Evolutionary conservation across 352 stramenopile species (phyloP).

Genomic region (Pythium coloratum): DNA sequence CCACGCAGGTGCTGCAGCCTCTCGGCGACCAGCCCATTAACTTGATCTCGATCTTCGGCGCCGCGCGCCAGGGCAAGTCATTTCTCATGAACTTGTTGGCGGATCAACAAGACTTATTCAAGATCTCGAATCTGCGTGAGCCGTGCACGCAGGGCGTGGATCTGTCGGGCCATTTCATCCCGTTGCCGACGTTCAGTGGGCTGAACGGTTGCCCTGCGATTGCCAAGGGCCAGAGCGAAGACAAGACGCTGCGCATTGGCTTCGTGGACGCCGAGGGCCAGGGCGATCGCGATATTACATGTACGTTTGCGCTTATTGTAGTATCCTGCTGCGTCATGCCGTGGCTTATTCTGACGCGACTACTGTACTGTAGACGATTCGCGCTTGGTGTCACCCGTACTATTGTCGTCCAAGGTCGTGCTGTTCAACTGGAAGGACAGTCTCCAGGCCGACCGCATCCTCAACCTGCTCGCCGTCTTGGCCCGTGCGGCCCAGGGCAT

Average conservation of each 20-base stretch:
- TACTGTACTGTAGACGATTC: constrained; percentile 56
- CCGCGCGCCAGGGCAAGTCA: constrained; percentile 80
- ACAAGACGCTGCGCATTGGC: constrained; percentile 58
- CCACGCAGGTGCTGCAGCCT: constrained; percentile 53
- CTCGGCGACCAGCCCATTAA: constrained; percentile 70
- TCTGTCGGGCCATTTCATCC: constrained; percentile 77
- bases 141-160: constrained; percentile 87
- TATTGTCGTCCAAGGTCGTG: constrained; percentile 84
- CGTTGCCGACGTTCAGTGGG: constrained; percentile 63
- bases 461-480: constrained; percentile 81
- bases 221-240: constrained; percentile 14
- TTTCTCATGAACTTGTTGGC: constrained; percentile 90
- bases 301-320: constrained; percentile 26
- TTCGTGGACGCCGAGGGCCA: constrained; percentile 87
- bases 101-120: constrained; percentile 85
- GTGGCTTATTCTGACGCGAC: too few species aligned
- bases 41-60: constrained; percentile 86
- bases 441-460: constrained; percentile 81
- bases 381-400: constrained; percentile 76
- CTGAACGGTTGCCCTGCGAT: constrained; percentile 64
- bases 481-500: constrained; percentile 79
- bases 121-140: constrained; percentile 86
- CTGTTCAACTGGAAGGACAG: constrained; percentile 92
- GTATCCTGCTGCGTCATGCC: not conserved
- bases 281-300: constrained; percentile 85